phyloP scores from a whole-genome alignment of 1,284 basidiomycete species.

The Malassezia dermatis region DNA sequence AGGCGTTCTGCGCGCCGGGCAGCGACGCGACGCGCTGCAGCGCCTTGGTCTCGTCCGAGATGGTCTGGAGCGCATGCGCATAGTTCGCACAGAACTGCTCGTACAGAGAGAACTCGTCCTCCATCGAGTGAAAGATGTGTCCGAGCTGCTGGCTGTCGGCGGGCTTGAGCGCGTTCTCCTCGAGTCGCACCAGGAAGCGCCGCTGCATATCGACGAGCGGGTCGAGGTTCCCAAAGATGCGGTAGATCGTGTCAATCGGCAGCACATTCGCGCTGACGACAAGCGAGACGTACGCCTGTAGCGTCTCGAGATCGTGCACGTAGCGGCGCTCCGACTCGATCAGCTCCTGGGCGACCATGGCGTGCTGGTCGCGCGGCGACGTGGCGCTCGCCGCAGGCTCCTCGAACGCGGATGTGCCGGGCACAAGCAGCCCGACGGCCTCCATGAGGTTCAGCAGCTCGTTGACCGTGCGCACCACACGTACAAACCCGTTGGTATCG shows the following conservation, averaged over 20 bases:
- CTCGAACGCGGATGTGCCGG: neutral
- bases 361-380: conserved; percentile 55
- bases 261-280: conserved; percentile 72
- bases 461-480: conserved; percentile 86
- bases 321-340: conserved; percentile 93
- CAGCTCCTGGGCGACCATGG: conserved; percentile 72
- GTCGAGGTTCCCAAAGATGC: conserved; percentile 89
- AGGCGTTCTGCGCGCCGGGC: conserved; percentile 38
- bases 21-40: conserved; percentile 27
- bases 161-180: conserved; percentile 53
- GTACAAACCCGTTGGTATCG: conserved; percentile 81
- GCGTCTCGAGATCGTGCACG: conserved; percentile 90
- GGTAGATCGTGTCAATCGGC: conserved; percentile 85
- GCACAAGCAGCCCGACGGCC: conserved; percentile 56
- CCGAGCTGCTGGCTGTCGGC: conserved; percentile 57
- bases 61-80: conserved; percentile 64
- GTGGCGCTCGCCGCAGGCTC: conserved; percentile 48
- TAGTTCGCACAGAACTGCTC: conserved; percentile 92
- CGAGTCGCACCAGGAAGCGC: conserved; percentile 81
- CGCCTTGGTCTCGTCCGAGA: conserved; percentile 51
- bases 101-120: conserved; percentile 59
- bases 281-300: conserved; percentile 53
- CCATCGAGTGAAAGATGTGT: conserved; percentile 59
- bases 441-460: conserved; percentile 74
- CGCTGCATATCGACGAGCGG: conserved; percentile 93